Evolutionary conservation across 2,329 filamentous ascomycete species (phyloP), one percentile per base, ranked within the genome.

Genomic region (Incumbomyces delicatus): DNA sequence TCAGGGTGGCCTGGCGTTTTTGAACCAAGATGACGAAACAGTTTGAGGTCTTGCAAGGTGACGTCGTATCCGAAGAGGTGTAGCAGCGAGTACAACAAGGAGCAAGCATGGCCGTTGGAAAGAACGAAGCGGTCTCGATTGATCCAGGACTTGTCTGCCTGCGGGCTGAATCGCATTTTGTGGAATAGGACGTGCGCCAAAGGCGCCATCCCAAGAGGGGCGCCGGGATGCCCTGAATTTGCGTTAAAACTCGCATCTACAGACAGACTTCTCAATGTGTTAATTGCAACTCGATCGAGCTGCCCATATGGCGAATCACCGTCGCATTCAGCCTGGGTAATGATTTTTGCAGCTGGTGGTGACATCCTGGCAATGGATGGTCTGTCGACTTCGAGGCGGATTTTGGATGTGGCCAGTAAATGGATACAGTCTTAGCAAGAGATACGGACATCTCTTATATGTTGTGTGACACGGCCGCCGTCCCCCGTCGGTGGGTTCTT

Each of bases 151-250:
- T 90, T 87, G 80, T 95, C 95, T 83, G 95, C 94, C 63, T 92
- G 92, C 83, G 96, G 96, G 80, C 95, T 98, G 69, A 74, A 94
- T 87, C 98, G 87, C 78, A 95, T 92, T 72, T 92, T 94, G 81
- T 95, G 94, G 76, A 87, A 98, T 56, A 98, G 81, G 63, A 96
- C 87, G 78, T 96, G 92, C 69, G 90, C 83, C 63, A 89, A 81
- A 53, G 92, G 90, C 63, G 92, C 92, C 87, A 96, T 77, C 65
- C 80, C 82, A 90, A 98, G 96, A 63, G 92, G 92, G 69, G 92
- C 92, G 78, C 92, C 92, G 63, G 92, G 92, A 75, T 98, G 92
- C 67, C 92, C 92, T 57, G 89, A 95, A 80, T 96, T 96, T 68
- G 89, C 87, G 69, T 85, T 77, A 71, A 83, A 81, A 64, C 88